A percentile compares a stretch with the other conserved stretches of the same genome.
These are phyloP conservation scores for Leccinum variicolor DNA, from an alignment of 768 basidiomycete species.

Conservation along the genomic window DNA sequence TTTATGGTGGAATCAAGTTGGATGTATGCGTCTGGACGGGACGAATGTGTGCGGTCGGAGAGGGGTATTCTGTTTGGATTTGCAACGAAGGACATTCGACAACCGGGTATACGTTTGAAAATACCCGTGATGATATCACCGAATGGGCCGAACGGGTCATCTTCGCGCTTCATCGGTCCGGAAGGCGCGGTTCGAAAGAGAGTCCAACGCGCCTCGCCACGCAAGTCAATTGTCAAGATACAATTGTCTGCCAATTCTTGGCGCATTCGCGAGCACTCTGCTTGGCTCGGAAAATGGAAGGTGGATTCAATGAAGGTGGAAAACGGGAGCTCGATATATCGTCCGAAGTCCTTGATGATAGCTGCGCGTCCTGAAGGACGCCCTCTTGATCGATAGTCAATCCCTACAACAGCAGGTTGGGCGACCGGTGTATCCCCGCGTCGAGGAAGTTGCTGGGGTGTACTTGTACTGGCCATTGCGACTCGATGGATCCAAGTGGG, in stretches of 20 bases:
- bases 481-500: too few relatives aligned
- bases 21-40: background rate
- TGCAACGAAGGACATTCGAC: background rate
- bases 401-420: background rate
- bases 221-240: background rate
- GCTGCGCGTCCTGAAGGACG: background rate
- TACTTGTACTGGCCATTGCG: too few relatives aligned
- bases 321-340: background rate
- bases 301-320: background rate
- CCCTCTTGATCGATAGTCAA: background rate
- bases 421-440: too few relatives aligned
- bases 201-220: background rate
- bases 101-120: background rate
- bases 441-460: too few relatives aligned
- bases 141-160: background rate
- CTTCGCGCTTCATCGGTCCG: background rate
- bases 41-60: background rate
- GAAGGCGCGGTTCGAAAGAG: background rate
- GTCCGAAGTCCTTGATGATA: background rate
- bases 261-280: background rate
- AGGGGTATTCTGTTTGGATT: background rate
- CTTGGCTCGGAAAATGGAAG: background rate
- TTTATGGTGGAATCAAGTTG: background rate
- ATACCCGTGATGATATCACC: background rate
- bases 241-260: background rate